These are phyloP conservation scores for Xeromyces bisporus DNA, from an alignment of 495 filamentous ascomycete species.

Conservation along the genomic window DNA sequence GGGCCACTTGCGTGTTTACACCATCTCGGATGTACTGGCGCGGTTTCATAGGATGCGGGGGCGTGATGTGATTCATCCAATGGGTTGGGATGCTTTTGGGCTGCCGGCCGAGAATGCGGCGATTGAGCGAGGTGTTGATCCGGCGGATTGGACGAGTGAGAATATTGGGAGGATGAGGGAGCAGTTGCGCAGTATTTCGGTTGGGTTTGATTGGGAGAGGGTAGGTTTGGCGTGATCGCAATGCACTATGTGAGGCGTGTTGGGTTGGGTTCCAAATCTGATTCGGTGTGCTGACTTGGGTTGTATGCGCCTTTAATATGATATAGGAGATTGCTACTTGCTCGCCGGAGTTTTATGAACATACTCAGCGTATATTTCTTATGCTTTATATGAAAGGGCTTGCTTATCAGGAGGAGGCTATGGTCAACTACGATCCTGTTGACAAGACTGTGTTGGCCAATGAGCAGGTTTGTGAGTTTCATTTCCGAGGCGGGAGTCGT, in stretches of 20 bases:
- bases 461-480: slow-evolving; percentile 39
- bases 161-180: slow-evolving; percentile 77
- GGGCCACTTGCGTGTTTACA: slow-evolving; percentile 78
- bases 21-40: slow-evolving; percentile 72
- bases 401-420: slow-evolving; percentile 60
- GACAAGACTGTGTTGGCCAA: slow-evolving; percentile 83
- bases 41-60: slow-evolving; percentile 65
- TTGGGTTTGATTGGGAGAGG: slow-evolving; percentile 63
- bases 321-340: slow-evolving; percentile 67
- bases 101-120: slow-evolving; percentile 85
- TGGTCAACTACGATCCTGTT: slow-evolving; percentile 82
- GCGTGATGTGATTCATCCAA: slow-evolving; percentile 61
- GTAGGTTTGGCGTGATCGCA: slow-evolving; percentile 31
- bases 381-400: slow-evolving; percentile 51
- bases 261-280: no score
- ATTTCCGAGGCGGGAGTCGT: neutral
- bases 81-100: slow-evolving; percentile 91
- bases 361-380: slow-evolving; percentile 74
- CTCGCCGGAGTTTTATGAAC: slow-evolving; percentile 68
- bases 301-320: no score
- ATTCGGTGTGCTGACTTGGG: no score
- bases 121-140: slow-evolving; percentile 69
- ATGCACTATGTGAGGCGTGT: no score
- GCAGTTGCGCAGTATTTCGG: slow-evolving; percentile 61
- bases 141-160: slow-evolving; percentile 56